phyloP scores from a whole-genome alignment of 169 alveolate species.

The Sarcocystis neurona region DNA sequence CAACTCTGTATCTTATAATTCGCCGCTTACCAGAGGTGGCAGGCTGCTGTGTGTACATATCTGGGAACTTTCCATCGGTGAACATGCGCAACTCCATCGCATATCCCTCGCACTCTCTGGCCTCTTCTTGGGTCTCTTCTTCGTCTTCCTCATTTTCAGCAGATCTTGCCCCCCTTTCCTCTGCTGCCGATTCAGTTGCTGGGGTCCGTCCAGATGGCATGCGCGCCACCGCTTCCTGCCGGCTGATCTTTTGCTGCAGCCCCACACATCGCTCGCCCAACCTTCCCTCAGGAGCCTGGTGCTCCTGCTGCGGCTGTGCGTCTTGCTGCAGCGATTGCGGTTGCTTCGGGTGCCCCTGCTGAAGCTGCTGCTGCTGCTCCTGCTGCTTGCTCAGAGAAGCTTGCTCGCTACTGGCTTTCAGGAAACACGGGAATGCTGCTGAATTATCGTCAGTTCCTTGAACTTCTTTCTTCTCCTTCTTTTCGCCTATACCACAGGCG shows the following conservation, averaged over 20 bases:
- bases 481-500: no score
- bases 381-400: no score
- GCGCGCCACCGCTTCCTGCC: background rate
- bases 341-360: no score
- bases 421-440: no score
- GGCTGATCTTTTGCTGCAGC: background rate
- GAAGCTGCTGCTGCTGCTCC: no score
- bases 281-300: background rate
- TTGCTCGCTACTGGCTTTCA: no score
- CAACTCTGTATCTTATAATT: background rate
- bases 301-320: background rate
- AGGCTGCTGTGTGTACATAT: slow-evolving; percentile 23
- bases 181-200: background rate
- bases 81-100: slow-evolving; percentile 44
- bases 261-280: no score
- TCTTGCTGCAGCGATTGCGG: slow-evolving; percentile 11
- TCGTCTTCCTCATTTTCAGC: slow-evolving; percentile 13
- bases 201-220: background rate
- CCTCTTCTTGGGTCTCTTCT: slow-evolving; percentile 11
- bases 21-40: slow-evolving; percentile 24
- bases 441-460: no score
- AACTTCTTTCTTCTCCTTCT: no score
- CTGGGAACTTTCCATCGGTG: slow-evolving; percentile 57
- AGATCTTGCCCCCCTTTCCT: background rate
- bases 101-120: slow-evolving; percentile 14